phyloP scores from a whole-genome alignment of 1,284 basidiomycete species.

The Heterobasidion parviporum region DNA sequence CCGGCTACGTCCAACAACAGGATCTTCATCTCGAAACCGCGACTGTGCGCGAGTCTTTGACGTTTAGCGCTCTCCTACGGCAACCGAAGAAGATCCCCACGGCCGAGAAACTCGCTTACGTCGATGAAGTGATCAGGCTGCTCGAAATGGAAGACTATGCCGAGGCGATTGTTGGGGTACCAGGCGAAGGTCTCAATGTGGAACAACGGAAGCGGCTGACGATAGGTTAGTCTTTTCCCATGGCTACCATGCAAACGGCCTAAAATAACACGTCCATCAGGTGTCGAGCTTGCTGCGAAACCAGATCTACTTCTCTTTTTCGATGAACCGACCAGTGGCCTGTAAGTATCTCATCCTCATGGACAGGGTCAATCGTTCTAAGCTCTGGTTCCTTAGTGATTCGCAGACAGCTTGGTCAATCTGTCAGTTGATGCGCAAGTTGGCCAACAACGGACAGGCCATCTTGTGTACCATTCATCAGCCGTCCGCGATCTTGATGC shows the following conservation, averaged over 20 bases:
- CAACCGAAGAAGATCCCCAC: conserved; percentile 66
- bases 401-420: conserved; percentile 82
- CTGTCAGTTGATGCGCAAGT: conserved; percentile 74
- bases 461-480: conserved; percentile 68
- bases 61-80: conserved; percentile 84
- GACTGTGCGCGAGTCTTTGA: conserved; percentile 82
- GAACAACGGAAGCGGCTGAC: conserved; percentile 83
- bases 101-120: conserved; percentile 76
- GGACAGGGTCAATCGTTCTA: too few species aligned
- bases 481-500: conserved; percentile 56
- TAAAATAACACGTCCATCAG: too few species aligned
- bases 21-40: conserved; percentile 83
- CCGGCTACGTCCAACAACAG: conserved; percentile 81
- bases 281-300: conserved; percentile 80
- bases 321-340: conserved; percentile 39
- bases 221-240: conserved; percentile 33
- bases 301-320: conserved; percentile 78
- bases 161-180: conserved; percentile 46
- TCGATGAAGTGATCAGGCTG: conserved; percentile 65
- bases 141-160: conserved; percentile 47
- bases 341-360: background rate
- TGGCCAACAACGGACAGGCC: conserved; percentile 73
- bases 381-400: conserved; percentile 27
- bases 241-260: too few species aligned
- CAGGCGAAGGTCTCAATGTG: conserved; percentile 40